Conservation (phyloP, 73 alveolate species). For the Paramecium caudatum region DNA sequence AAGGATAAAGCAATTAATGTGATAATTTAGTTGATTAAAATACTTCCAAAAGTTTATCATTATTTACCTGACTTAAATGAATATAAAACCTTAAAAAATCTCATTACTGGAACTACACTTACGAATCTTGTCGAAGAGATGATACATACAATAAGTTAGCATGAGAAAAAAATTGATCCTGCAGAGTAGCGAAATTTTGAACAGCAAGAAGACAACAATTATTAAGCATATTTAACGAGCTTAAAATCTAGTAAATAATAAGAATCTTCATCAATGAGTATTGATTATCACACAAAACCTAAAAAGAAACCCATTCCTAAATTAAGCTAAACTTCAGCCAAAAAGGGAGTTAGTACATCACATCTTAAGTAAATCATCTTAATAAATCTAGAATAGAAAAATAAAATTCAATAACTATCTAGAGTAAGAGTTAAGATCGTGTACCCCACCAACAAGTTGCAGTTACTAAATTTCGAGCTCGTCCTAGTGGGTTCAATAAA, state of each 20-base stretch:
- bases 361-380: not conserved
- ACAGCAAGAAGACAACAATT: not conserved
- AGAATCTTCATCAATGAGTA: not conserved
- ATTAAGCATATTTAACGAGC: not conserved
- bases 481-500: constrained; percentile 42
- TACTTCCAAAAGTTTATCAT: constrained; percentile 28
- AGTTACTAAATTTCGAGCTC: not conserved
- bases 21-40: constrained; percentile 19
- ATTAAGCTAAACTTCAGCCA: not conserved
- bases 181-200: not conserved
- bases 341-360: not conserved
- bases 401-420: no score
- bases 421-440: constrained; percentile 36
- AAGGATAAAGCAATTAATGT: not conserved
- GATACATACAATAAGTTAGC: not conserved
- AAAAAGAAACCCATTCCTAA: constrained; percentile 16
- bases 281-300: not conserved
- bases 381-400: not conserved
- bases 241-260: not conserved
- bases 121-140: not conserved
- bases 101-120: not conserved
- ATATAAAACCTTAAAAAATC: not conserved
- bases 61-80: not conserved
- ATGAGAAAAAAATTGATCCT: not conserved
- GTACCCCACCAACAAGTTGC: not conserved